These are phyloP conservation scores for Purshia tridentata DNA, from an alignment of 306 rosid genomes.

Conservation along the genomic window DNA sequence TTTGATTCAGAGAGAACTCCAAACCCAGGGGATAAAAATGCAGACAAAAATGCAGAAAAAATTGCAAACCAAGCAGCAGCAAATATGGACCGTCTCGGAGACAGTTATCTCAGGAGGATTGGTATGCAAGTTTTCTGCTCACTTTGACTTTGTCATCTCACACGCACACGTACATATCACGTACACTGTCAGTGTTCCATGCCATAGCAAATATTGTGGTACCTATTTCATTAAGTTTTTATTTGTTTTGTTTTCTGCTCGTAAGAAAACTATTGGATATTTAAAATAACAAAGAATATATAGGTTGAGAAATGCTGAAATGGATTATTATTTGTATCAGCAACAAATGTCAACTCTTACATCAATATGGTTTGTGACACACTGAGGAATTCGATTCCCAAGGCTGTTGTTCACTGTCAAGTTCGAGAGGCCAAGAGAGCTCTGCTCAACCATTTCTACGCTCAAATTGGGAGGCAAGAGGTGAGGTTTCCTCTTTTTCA, in stretches of 20 bases:
- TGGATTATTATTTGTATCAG: slow-evolving; percentile 48
- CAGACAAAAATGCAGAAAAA: slow-evolving; percentile 59
- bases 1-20: slow-evolving; percentile 69
- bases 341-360: slow-evolving; percentile 83
- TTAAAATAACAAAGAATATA: no score
- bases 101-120: slow-evolving; percentile 78
- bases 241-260: background rate
- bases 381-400: slow-evolving; percentile 81
- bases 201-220: background rate
- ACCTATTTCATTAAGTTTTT: background rate
- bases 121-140: slow-evolving; percentile 51
- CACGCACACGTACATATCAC: background rate
- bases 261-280: no score
- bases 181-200: background rate
- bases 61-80: slow-evolving; percentile 47
- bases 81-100: slow-evolving; percentile 53
- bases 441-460: slow-evolving; percentile 70
- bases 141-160: slow-evolving; percentile 16
- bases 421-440: slow-evolving; percentile 99
- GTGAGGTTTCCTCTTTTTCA: slow-evolving; percentile 42
- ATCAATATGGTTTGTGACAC: slow-evolving; percentile 86
- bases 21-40: slow-evolving; percentile 46
- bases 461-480: slow-evolving; percentile 88
- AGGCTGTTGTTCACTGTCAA: slow-evolving; percentile 98
- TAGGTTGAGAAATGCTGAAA: slow-evolving; percentile 4